Conservation (phyloP, 495 filamentous ascomycete genomes). For the Filosporella fistucella region DNA sequence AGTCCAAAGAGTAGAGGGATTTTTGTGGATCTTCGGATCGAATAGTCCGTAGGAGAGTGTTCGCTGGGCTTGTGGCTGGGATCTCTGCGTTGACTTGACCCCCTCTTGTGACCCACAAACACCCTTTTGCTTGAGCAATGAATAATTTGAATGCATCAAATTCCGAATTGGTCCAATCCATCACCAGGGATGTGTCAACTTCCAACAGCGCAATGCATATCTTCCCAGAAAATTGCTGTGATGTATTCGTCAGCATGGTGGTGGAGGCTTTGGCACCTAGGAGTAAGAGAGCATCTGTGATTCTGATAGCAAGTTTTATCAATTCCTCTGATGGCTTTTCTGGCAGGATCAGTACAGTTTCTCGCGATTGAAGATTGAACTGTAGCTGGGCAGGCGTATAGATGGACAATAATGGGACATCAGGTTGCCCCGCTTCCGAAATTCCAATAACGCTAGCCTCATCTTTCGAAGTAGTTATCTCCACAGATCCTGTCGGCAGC, state of each 20-base stretch:
- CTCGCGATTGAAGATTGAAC: background rate
- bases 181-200: conserved; percentile 4
- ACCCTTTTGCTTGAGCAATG: conserved; percentile 5
- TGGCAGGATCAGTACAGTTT: conserved; percentile 4
- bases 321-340: background rate
- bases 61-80: background rate
- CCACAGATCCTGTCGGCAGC: too few relatives aligned
- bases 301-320: background rate
- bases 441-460: too few relatives aligned
- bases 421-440: too few relatives aligned
- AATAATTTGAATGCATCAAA: conserved; percentile 6
- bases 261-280: background rate
- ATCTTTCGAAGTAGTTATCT: too few relatives aligned
- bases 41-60: conserved; percentile 5
- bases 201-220: conserved; percentile 7
- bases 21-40: conserved; percentile 13
- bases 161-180: conserved; percentile 3
- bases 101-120: conserved; percentile 13
- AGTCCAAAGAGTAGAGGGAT: conserved; percentile 9
- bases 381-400: background rate
- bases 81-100: background rate
- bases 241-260: background rate
- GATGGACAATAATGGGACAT: background rate
- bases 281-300: conserved; percentile 1
- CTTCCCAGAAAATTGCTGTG: conserved; percentile 2